Evolutionary conservation across 805 yeast genomes (phyloP), one percentile per base, ranked within the genome.

Genomic region (Cyberlindnera japonica): DNA sequence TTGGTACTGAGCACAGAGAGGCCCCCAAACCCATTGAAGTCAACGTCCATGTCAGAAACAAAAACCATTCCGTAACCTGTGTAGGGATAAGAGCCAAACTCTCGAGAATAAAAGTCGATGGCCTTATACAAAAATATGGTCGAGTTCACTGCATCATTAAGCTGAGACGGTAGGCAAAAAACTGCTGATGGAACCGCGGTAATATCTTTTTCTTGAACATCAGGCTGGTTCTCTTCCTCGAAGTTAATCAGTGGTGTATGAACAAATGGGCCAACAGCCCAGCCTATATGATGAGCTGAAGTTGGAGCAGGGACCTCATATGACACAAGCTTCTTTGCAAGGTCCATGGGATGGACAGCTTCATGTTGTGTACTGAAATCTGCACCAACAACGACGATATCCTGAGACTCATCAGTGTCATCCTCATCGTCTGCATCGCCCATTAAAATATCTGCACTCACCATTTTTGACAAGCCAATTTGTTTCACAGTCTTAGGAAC

Each of bases 71-170:
- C 75, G 54, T 83, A 89, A 18, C 93, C 79, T 14, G 88, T 77
- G 55, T 87, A 91, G 0, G 99, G 98, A 48, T 79, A 95, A 0
- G 97, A 85, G 5, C 97, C 96, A 60, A 83, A 93, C 50, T 90
- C 96, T 48, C 83, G 80, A 37, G 88, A 79, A 52, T 79, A 88
- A 55, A 74, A 89, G 44, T 89, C 95, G 54, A 93, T 69, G 0
- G 95, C 95, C 52, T 76, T 79, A 50, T 79, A 79, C 6, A 90
- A 67, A 35, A 89, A 83, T 8, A 85, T 67, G 23, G 95, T 83
- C 0, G 95, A 77, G 54, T 90, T 90, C 18, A 71, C 51, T 11
- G 81, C 81, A 57, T 75, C 62, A 32, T 72, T 68, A 41, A 67
- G 72, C 26, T 68, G 72, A 0, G 80, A 81, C 0, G 89, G 82